Conservation (phyloP, 345 rosid genomes). For the Clarkia xantiana region DNA sequence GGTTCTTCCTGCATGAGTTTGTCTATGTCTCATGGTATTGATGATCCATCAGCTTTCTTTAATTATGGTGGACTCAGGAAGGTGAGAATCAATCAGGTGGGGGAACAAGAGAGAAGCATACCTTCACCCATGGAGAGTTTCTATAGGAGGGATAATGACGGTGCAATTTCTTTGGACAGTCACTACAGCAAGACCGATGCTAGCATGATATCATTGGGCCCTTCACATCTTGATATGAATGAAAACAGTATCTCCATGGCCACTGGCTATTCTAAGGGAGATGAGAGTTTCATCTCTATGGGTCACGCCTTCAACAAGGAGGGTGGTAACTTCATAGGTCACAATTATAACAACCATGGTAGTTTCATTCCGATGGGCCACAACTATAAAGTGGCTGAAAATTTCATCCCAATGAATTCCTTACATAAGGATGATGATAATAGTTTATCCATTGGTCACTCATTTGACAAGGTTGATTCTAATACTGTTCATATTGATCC, state of each 20-base stretch:
- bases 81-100: constrained; percentile 37
- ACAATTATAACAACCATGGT: constrained; percentile 14
- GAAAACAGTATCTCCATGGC: constrained; percentile 7
- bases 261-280: constrained; percentile 7
- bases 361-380: constrained; percentile 21
- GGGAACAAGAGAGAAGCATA: constrained; percentile 20
- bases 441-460: constrained; percentile 12
- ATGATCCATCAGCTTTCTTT: constrained; percentile 27
- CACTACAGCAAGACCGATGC: constrained; percentile 17
- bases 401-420: constrained; percentile 20
- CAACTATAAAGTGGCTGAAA: constrained; percentile 16
- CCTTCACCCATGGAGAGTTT: constrained; percentile 17
- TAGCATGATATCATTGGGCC: constrained; percentile 11
- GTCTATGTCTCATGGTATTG: constrained; percentile 24
- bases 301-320: constrained; percentile 18
- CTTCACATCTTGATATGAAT: constrained; percentile 8
- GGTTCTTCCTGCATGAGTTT: constrained; percentile 20
- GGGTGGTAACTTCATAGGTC: constrained; percentile 20
- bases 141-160: constrained; percentile 16
- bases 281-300: constrained; percentile 9
- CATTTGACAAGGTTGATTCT: constrained; percentile 18
- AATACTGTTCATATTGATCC: constrained; percentile 10
- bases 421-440: constrained; percentile 22
- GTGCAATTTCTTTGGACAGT: constrained; percentile 15
- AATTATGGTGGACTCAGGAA: constrained; percentile 39